These are phyloP conservation scores for Lactarius hatsudake DNA, from an alignment of 768 basidiomycete species.

Conservation along the genomic window DNA sequence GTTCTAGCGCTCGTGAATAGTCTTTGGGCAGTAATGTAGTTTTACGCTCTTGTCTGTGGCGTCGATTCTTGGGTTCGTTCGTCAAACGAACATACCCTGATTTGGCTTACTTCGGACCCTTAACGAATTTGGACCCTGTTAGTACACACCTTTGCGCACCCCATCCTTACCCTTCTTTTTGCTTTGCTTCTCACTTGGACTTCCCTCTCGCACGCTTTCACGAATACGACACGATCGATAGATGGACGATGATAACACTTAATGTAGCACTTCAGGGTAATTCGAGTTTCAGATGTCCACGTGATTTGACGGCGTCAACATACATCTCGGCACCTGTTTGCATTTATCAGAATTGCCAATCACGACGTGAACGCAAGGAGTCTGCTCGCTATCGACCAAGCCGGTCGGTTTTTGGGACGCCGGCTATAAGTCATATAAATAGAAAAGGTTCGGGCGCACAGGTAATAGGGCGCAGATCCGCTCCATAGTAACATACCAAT, in stretches of 20 bases:
- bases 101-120: too few relatives aligned
- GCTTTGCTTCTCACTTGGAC: neutral
- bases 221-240: neutral
- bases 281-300: neutral
- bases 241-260: neutral
- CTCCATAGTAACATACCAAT: neutral
- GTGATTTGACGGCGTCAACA: slow-evolving; percentile 1
- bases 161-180: neutral
- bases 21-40: slow-evolving; percentile 6
- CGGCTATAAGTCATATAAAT: neutral
- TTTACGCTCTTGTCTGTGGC: neutral
- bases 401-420: neutral
- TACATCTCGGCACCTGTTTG: neutral
- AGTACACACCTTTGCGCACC: slow-evolving; percentile 4
- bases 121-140: neutral
- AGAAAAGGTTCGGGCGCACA: neutral
- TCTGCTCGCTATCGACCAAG: neutral
- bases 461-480: neutral
- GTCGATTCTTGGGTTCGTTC: neutral
- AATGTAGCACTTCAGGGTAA: neutral
- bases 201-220: neutral
- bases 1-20: neutral
- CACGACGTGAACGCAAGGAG: too few relatives aligned
- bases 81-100: neutral
- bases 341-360: slow-evolving; percentile 4